Base-by-base conservation (phyloP, 1,284 basidiomycete genomes). In the Fomitopsis betulina region DNA sequence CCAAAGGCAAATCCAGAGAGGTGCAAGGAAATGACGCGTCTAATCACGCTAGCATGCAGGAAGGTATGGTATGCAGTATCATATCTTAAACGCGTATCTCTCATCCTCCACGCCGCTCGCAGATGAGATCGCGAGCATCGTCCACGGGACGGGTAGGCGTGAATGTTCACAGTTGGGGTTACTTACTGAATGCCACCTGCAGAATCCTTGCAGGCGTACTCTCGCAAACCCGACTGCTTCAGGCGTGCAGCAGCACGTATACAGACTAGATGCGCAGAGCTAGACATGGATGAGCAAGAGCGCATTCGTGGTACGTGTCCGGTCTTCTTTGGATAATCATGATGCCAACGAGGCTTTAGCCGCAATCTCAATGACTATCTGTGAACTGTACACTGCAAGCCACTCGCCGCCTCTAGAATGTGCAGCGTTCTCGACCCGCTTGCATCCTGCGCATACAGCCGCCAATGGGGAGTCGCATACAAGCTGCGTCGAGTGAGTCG, bases 331-430 rank as follows among this genome's bases (percentile, higher is more conserved):
- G 53, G 56, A 15, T 35, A 37, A 49, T 49, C 52, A 54, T 47
- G 27, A 42, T 62, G 33, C 57, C 55, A 19, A 42, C 38, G 33
- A 39, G 27, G 9, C 8, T 21, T 13, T 69, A 91, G 88, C 82
- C 62, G 87, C 88, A 1, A 87, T 91, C 54, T 79, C 82, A 2
- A 86, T 91, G 85, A 89, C 88, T 1, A 72, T 91, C 49, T 91
- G 88, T 69, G 88, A 91, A 69, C 73, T 91, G 13, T 79, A 81
- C 19, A 91, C 87, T 0, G 89, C 87, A 30, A 79, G 79, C 58
- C 80, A 86, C 68, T 78, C 85, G 0, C 72, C 81, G 21, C 89
- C 89, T 8, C 71, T 89, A 62, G 88, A 91, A 72, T 91, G 88
- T 60, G 70, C 70, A 6, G 64, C 74, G 0, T 85, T 82, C 42